Percentiles rank a stretch among this genome's conserved stretches.
These are phyloP conservation scores for Vicia sativa DNA, from an alignment of 306 rosid species.

Conservation along the genomic window DNA sequence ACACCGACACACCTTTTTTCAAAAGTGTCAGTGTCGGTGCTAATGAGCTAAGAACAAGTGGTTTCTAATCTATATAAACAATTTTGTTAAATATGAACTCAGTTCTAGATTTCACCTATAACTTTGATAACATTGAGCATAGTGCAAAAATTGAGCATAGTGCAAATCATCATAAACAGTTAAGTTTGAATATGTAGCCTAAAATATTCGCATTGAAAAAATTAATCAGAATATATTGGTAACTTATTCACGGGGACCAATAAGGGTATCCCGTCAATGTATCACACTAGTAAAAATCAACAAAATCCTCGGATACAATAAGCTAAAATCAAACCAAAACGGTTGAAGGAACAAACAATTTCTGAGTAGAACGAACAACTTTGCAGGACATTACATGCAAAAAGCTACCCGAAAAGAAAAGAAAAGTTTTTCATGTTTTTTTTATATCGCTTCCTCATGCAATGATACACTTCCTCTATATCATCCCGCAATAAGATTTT, in stretches of 20 bases:
- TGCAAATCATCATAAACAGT: conserved; percentile 9
- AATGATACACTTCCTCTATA: conserved; percentile 90
- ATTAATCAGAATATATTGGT: conserved; percentile 59
- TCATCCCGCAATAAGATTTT: conserved; percentile 99
- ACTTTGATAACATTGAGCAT: conserved; percentile 17
- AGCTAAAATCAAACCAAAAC: conserved; percentile 64
- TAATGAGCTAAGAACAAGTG: neutral
- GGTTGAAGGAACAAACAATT: conserved; percentile 57
- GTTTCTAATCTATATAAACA: neutral
- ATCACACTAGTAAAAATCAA: conserved; percentile 75
- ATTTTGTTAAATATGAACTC: neutral
- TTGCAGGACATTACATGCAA: conserved; percentile 62
- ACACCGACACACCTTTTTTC: too few species aligned
- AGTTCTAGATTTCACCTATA: neutral
- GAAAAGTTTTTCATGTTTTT: conserved; percentile 48
- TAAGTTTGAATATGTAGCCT: conserved; percentile 42
- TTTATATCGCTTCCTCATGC: conserved; percentile 76
- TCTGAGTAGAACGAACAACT: conserved; percentile 62
- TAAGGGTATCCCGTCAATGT: conserved; percentile 71
- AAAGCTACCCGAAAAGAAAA: conserved; percentile 53
- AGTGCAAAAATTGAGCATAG: conserved; percentile 12
- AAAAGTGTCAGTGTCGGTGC: too few species aligned
- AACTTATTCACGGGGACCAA: conserved; percentile 74
- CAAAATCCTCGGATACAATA: conserved; percentile 68
- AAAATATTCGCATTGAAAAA: conserved; percentile 39